Conservation (phyloP, 73 alveolate species). For the Uronychia setigera region DNA sequence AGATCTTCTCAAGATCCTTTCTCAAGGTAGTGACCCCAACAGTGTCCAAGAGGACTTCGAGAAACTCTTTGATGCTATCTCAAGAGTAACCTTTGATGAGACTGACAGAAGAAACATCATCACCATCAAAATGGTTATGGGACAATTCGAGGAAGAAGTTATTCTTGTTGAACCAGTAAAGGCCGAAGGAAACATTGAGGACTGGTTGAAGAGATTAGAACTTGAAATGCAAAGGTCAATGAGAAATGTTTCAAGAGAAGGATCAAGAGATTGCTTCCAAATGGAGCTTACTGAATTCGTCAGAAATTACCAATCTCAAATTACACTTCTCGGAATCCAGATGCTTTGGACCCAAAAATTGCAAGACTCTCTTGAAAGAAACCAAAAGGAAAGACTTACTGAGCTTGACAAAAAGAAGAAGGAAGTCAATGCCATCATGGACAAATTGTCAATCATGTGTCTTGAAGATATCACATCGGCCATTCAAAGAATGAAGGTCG, state of each 20-base stretch:
- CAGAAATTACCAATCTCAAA: conserved; percentile 71
- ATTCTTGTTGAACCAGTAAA: conserved; percentile 95
- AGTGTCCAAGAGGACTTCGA: conserved; percentile 97
- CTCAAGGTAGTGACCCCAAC: conserved; percentile 98
- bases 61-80: conserved; percentile 99
- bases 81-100: conserved; percentile 97
- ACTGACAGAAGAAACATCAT: conserved; percentile 95
- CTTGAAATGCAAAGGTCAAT: conserved; percentile 96
- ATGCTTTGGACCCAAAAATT: conserved; percentile 93
- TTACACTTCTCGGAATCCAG: conserved; percentile 89
- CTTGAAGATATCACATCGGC: conserved; percentile 75
- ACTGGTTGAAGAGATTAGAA: conserved; percentile 98
- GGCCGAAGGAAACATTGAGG: conserved; percentile 99
- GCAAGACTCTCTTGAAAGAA: conserved; percentile 88
- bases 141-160: conserved; percentile 92
- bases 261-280: conserved; percentile 77
- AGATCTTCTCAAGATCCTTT: conserved; percentile 97
- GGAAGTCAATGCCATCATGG: conserved; percentile 86
- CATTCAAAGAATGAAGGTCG: conserved; percentile 88
- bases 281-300: conserved; percentile 76
- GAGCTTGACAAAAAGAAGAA: conserved; percentile 79
- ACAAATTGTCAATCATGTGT: conserved; percentile 82
- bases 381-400: conserved; percentile 76
- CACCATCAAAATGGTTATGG: conserved; percentile 82
- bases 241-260: conserved; percentile 85